Base-by-base conservation (phyloP, 148 eudicot genomes). In the Rhododendron ferrugineum region DNA sequence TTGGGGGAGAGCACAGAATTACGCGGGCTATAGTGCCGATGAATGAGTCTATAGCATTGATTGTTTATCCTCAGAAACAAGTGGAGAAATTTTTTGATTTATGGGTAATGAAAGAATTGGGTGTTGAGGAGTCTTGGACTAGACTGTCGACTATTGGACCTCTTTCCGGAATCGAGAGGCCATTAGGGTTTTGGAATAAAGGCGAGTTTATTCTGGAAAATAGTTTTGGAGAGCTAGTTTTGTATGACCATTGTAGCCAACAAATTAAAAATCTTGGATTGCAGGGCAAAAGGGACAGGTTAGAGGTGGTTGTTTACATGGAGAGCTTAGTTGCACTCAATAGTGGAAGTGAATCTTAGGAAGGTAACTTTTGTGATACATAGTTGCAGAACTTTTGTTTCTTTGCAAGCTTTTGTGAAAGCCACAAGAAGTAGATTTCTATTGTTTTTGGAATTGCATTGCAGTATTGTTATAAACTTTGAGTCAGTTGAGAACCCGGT, bases 231-330 rank as follows among this genome's bases (percentile, higher is more conserved):
- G 40, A 30, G 44, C 40, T 80, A 20, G 64, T 80, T 54, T 11
- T 80, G 82, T 80, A 30, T 34, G 40, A 80, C 26, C 5, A 11
- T 80, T 20, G 37, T 80, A 18, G 14, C 66, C 23, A 23, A 1
- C 36, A 52, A 52, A 30, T 80, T 14, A 80, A 32, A 20, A 54
- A 80, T 10, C 40, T 52, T 52, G 82, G 82, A 80, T 22, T 80
- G 20, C 64, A 54, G 10, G 82, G 66, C 23, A 88, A 86, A 68
- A 42, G 86, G 66, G 85, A 60, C 68, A 79, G 87, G 10, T 58
- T 82, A 68, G 89, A 88, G 47, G 76, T 85, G 2, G 80, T 88
- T 78, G 64, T 82, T 82, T 62, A 85, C 74, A 76, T 78, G n/a
- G 82, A 79, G 14, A 79, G 82, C 60, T 28, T 79, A 79, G 82